phyloP scores from a whole-genome alignment of 495 filamentous ascomycete genomes.

The Cercophora newfieldiana region DNA sequence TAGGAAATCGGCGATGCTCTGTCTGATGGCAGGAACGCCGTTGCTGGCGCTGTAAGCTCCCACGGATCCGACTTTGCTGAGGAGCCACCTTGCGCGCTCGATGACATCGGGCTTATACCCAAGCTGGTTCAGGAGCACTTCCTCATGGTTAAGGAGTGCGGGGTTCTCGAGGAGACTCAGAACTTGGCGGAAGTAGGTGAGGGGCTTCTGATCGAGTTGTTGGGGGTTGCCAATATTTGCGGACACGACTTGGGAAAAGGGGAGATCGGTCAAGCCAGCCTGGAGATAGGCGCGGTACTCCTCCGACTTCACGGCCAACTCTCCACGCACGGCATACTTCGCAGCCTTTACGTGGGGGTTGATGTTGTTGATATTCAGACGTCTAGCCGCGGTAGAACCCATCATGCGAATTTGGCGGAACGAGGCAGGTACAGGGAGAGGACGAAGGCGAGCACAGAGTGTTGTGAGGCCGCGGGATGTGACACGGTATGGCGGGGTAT shows the following conservation, averaged over 20 bases:
- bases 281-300: slow-evolving; percentile 73
- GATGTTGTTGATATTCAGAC: slow-evolving; percentile 83
- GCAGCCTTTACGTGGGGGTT: slow-evolving; percentile 81
- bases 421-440: slow-evolving; percentile 10
- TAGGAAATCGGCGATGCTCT: slow-evolving; percentile 91
- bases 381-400: slow-evolving; percentile 40
- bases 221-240: slow-evolving; percentile 99
- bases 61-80: slow-evolving; percentile 83
- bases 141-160: slow-evolving; percentile 71
- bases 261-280: slow-evolving; percentile 58
- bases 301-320: slow-evolving; percentile 88
- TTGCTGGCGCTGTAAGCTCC: slow-evolving; percentile 96
- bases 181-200: slow-evolving; percentile 98
- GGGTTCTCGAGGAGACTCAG: slow-evolving; percentile 94
- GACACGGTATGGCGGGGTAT: slow-evolving; percentile 20
- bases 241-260: slow-evolving; percentile 87
- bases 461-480: not conserved
- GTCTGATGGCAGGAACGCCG: slow-evolving; percentile 77
- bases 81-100: slow-evolving; percentile 73
- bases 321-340: slow-evolving; percentile 95
- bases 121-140: slow-evolving; percentile 64
- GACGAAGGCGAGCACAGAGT: not conserved
- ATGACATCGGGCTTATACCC: slow-evolving; percentile 88
- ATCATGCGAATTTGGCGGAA: slow-evolving; percentile 33
- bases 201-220: slow-evolving; percentile 96